Evolutionary conservation across 768 basidiomycete genomes (phyloP).

Genomic region (Piloderma croceum): DNA sequence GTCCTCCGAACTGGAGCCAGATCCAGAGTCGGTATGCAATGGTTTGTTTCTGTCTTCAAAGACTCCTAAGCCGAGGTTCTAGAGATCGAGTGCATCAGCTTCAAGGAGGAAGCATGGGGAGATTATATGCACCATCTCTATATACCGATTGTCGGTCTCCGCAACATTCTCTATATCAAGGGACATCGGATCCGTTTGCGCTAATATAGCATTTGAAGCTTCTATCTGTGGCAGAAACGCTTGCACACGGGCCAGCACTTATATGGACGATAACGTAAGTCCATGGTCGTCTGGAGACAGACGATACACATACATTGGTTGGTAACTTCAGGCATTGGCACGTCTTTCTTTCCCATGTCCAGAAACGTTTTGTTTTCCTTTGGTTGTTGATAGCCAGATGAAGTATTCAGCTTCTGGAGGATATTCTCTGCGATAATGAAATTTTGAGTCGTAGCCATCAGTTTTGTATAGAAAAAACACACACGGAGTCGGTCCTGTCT

Average conservation of each 20-base stretch:
- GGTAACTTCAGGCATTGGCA: slow-evolving; percentile 36
- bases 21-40: slow-evolving; percentile 7
- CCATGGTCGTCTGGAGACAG: neutral
- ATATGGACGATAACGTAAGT: slow-evolving; percentile 4
- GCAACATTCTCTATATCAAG: slow-evolving; percentile 67
- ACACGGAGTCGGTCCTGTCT: slow-evolving; percentile 39
- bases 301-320: slow-evolving; percentile 44
- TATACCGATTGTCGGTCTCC: slow-evolving; percentile 43
- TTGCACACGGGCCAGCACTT: slow-evolving; percentile 62
- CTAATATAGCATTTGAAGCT: slow-evolving; percentile 55
- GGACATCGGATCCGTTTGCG: slow-evolving; percentile 44
- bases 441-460: neutral
- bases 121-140: slow-evolving; percentile 53
- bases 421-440: slow-evolving; percentile 28
- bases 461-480: slow-evolving; percentile 12
- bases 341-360: slow-evolving; percentile 33
- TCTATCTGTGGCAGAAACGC: slow-evolving; percentile 64
- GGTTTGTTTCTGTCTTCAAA: slow-evolving; percentile 35
- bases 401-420: slow-evolving; percentile 35
- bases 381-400: slow-evolving; percentile 1
- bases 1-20: slow-evolving; percentile 21
- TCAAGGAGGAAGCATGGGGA: neutral
- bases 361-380: slow-evolving; percentile 15
- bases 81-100: slow-evolving; percentile 4
- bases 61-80: slow-evolving; percentile 64